Conservation (phyloP, 176 grass and related monocot genomes). For the Triticum timopheevii region DNA sequence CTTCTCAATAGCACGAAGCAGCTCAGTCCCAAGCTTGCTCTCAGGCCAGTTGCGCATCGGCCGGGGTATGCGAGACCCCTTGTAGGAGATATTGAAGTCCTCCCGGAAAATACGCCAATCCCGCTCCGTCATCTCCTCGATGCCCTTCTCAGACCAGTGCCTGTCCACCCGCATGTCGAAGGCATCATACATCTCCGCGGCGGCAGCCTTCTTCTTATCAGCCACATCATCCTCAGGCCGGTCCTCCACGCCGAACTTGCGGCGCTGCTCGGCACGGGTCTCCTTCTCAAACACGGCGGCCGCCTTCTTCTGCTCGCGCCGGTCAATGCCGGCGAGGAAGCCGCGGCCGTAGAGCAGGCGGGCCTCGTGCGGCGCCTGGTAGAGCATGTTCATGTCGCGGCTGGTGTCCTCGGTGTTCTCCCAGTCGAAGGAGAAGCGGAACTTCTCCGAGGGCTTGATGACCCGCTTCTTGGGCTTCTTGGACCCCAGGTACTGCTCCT, state of each 20-base stretch:
- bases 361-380: slow-evolving; percentile 83
- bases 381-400: slow-evolving; percentile 88
- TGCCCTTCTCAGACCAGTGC: slow-evolving; percentile 85
- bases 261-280: slow-evolving; percentile 71
- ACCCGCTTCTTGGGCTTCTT: slow-evolving; percentile 97
- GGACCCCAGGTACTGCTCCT: slow-evolving; percentile 94
- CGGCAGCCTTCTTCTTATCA: slow-evolving; percentile 68
- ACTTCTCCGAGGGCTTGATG: slow-evolving; percentile 96
- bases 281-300: slow-evolving; percentile 77
- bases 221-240: slow-evolving; percentile 62
- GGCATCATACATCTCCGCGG: slow-evolving; percentile 77
- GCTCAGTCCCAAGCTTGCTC: slow-evolving; percentile 77
- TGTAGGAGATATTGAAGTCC: slow-evolving; percentile 95
- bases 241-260: slow-evolving; percentile 79
- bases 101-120: slow-evolving; percentile 98
- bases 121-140: slow-evolving; percentile 87
- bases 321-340: slow-evolving; percentile 84
- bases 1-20: slow-evolving; percentile 84
- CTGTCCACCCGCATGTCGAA: slow-evolving; percentile 95
- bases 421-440: slow-evolving; percentile 98
- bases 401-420: slow-evolving; percentile 98
- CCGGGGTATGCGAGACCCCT: slow-evolving; percentile 81
- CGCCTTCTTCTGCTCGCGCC: slow-evolving; percentile 93
- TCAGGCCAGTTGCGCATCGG: slow-evolving; percentile 89
- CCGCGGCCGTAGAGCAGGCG: slow-evolving; percentile 84